Percentiles rank a stretch among this genome's conserved stretches.
These are phyloP conservation scores for Triangularia verruculosa DNA, from an alignment of 2,329 filamentous ascomycete species.

Conservation along the genomic window DNA sequence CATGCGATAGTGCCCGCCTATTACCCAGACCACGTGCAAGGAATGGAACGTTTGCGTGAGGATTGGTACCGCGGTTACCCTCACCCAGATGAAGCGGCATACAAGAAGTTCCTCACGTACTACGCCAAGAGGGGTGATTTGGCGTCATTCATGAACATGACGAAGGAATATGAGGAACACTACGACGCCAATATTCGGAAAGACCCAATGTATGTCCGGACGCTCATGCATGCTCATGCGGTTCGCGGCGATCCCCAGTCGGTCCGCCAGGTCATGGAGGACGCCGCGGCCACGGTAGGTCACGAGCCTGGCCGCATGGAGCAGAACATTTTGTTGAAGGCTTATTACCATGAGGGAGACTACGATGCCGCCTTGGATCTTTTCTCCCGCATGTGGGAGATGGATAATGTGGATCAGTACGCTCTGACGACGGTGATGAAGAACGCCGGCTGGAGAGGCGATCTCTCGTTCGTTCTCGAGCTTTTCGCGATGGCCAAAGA, in stretches of 20 bases:
- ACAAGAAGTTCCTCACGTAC: slow-evolving; percentile 47
- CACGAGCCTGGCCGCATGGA: slow-evolving; percentile 55
- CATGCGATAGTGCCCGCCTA: slow-evolving; percentile 45
- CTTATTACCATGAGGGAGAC: slow-evolving; percentile 64
- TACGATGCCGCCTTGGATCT: slow-evolving; percentile 61
- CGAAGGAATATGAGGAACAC: slow-evolving; percentile 40
- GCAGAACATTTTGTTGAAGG: slow-evolving; percentile 77
- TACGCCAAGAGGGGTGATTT: slow-evolving; percentile 49
- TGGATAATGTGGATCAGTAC: slow-evolving; percentile 54
- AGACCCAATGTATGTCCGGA: slow-evolving; percentile 44
- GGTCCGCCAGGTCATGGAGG: slow-evolving; percentile 59
- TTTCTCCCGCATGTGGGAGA: slow-evolving; percentile 58
- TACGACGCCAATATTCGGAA: slow-evolving; percentile 29
- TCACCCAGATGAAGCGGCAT: slow-evolving; percentile 43
- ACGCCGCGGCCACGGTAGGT: slow-evolving; percentile 52
- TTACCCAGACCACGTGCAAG: slow-evolving; percentile 36
- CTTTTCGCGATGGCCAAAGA: slow-evolving; percentile 62
- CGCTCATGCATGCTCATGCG: slow-evolving; percentile 69
- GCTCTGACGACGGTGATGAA: slow-evolving; percentile 74
- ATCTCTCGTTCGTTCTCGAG: slow-evolving; percentile 65
- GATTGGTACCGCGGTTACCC: slow-evolving; percentile 47
- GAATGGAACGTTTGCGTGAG: slow-evolving; percentile 45
- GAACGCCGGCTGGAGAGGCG: slow-evolving; percentile 67
- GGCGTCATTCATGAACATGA: slow-evolving; percentile 44
- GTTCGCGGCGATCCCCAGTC: slow-evolving; percentile 61